Percentiles rank a stretch among this genome's conserved stretches.
Evolutionary conservation across 371 early-diverging fungal species (phyloP).

Genomic region (Apophysomyces elegans): DNA sequence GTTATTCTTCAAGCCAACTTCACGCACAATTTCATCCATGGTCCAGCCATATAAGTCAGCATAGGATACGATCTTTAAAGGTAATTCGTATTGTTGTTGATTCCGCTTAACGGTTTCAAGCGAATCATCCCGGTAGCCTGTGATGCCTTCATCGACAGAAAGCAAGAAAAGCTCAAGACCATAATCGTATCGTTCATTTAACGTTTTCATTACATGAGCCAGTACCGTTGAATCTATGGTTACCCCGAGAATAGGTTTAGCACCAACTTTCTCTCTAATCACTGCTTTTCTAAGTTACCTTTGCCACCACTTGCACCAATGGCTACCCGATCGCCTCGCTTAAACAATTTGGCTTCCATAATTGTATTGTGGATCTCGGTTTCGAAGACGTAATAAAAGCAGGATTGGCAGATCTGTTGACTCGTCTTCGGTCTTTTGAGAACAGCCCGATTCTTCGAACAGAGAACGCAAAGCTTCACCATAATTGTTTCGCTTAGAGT

Average conservation of each 20-base stretch:
- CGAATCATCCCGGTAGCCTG: slow-evolving; percentile 99
- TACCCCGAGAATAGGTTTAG: no score
- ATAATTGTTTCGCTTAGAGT: slow-evolving; percentile 13
- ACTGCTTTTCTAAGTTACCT: slow-evolving; percentile 47
- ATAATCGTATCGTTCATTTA: slow-evolving; percentile 96
- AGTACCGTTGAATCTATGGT: slow-evolving; percentile 96
- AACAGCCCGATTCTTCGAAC: slow-evolving; percentile 70
- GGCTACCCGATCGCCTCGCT: slow-evolving; percentile 90
- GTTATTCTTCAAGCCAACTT: slow-evolving; percentile 97
- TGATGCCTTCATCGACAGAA: slow-evolving; percentile 99
- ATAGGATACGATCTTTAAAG: slow-evolving; percentile 95
- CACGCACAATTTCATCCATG: slow-evolving; percentile 98
- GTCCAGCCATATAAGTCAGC: slow-evolving; percentile 97
- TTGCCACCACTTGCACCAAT: slow-evolving; percentile 99
- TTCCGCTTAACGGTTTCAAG: slow-evolving; percentile 98
- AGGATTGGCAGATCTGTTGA: slow-evolving; percentile 91
- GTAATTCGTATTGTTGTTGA: slow-evolving; percentile 91
- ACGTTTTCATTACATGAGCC: slow-evolving; percentile 93
- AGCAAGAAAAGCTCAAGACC: slow-evolving; percentile 92
- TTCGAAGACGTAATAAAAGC: slow-evolving; percentile 97
- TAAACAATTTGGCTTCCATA: slow-evolving; percentile 82
- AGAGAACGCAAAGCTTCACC: slow-evolving; percentile 59
- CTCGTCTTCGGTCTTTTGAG: slow-evolving; percentile 95
- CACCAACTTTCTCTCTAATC: neutral
- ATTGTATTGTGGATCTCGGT: slow-evolving; percentile 98